A percentile compares a stretch with the other conserved stretches of the same genome.
Evolutionary conservation across 2,329 filamentous ascomycete species (phyloP).

Genomic region (Beauveria caledonica): DNA sequence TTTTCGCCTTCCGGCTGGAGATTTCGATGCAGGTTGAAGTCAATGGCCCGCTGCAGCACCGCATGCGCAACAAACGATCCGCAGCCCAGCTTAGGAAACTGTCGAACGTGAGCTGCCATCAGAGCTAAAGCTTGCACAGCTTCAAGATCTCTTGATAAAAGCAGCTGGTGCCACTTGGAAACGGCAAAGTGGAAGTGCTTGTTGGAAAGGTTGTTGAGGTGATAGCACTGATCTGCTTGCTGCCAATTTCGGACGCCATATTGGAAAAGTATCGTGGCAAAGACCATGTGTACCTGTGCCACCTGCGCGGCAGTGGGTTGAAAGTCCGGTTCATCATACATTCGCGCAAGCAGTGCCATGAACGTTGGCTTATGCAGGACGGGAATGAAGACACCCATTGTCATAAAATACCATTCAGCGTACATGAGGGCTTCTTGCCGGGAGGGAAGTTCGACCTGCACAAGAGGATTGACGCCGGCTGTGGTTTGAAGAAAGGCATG

Average conservation of each 20-base stretch:
- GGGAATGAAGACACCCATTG: conserved; percentile 63
- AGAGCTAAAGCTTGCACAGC: conserved; percentile 67
- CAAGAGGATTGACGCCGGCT: conserved; percentile 50
- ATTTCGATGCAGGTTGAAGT: conserved; percentile 68
- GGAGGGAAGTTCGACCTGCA: conserved; percentile 53
- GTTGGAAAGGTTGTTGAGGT: conserved; percentile 59
- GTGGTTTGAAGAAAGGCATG: conserved; percentile 59
- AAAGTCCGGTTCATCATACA: conserved; percentile 63
- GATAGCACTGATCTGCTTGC: conserved; percentile 42
- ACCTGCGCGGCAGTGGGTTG: conserved; percentile 55
- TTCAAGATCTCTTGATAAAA: conserved; percentile 51
- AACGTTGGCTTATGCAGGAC: conserved; percentile 71
- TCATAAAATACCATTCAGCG: conserved; percentile 67
- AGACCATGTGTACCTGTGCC: conserved; percentile 69
- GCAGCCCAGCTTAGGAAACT: conserved; percentile 71
- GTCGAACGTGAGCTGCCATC: conserved; percentile 63
- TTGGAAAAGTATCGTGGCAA: conserved; percentile 71
- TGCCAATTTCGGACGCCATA: conserved; percentile 62
- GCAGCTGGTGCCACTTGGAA: conserved; percentile 58
- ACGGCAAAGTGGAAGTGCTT: conserved; percentile 71
- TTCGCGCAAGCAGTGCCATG: conserved; percentile 52
- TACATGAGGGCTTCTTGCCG: conserved; percentile 59
- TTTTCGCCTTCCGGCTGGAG: conserved; percentile 40
- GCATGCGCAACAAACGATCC: conserved; percentile 60
- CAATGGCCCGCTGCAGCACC: conserved; percentile 61